These are phyloP conservation scores for Podospora pseudocomata DNA, from an alignment of 495 filamentous ascomycete genomes.

Conservation along the genomic window DNA sequence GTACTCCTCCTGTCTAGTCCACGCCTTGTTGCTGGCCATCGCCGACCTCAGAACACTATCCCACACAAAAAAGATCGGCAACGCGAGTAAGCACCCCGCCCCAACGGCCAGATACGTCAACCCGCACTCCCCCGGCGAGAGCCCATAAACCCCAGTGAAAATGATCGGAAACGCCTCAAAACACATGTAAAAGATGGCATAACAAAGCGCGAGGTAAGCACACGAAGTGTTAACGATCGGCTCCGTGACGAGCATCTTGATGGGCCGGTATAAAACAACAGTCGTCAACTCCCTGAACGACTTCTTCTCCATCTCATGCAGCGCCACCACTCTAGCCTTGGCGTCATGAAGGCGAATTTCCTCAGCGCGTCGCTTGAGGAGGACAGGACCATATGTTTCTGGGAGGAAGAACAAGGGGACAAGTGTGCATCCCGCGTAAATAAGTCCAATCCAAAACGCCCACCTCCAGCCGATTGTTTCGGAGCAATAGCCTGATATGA, in stretches of 20 bases:
- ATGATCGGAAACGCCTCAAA: constrained; percentile 67
- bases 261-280: constrained; percentile 38
- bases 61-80: constrained; percentile 52
- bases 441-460: constrained; percentile 61
- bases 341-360: constrained; percentile 49
- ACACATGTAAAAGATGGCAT: constrained; percentile 73
- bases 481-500: constrained; percentile 62
- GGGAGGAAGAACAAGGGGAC: constrained; percentile 52
- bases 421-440: constrained; percentile 50
- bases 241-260: constrained; percentile 44
- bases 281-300: constrained; percentile 34
- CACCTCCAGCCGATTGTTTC: constrained; percentile 61
- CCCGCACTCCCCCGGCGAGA: constrained; percentile 44
- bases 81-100: constrained; percentile 43
- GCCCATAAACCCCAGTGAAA: constrained; percentile 48
- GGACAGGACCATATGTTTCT: constrained; percentile 60
- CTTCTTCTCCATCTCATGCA: constrained; percentile 36
- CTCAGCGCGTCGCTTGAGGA: constrained; percentile 54
- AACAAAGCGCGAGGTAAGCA: constrained; percentile 64
- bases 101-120: constrained; percentile 48
- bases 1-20: constrained; percentile 52
- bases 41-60: constrained; percentile 32
- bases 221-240: constrained; percentile 57
- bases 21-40: constrained; percentile 22
- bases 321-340: constrained; percentile 31